phyloP scores from a whole-genome alignment of 108 stramenopile species.

The Pseudonitzschia delicatissima region DNA sequence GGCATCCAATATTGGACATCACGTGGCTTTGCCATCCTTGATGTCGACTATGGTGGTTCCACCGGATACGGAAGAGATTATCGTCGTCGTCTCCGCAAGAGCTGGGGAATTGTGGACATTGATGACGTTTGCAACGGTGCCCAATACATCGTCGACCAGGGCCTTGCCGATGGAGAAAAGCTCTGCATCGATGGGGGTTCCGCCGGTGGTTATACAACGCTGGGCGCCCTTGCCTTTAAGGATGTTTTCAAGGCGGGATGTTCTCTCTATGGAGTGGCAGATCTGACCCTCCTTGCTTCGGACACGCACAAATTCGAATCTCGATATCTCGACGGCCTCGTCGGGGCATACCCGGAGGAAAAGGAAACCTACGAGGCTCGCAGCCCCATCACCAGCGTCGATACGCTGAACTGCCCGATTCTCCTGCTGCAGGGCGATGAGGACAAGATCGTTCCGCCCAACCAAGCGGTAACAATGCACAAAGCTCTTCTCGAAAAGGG shows the following conservation, averaged over 20 bases:
- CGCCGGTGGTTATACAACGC: conserved; percentile 83
- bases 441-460: conserved; percentile 85
- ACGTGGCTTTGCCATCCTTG: conserved; percentile 80
- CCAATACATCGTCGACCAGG: conserved; percentile 52
- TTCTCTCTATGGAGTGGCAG: conserved; percentile 72
- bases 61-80: conserved; percentile 82
- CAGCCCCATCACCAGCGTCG: conserved; percentile 65
- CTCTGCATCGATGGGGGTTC: conserved; percentile 86
- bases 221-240: conserved; percentile 69
- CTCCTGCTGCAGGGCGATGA: conserved; percentile 76
- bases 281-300: conserved; percentile 65
- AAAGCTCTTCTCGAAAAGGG: conserved; percentile 59
- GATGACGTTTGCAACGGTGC: conserved; percentile 79
- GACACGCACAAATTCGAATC: conserved; percentile 88
- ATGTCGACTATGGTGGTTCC: conserved; percentile 82
- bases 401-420: conserved; percentile 71
- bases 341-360: conserved; percentile 59
- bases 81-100: conserved; percentile 51
- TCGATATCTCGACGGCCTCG: conserved; percentile 73
- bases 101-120: conserved; percentile 80
- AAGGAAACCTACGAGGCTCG: conserved; percentile 61
- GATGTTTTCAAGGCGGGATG: conserved; percentile 74
- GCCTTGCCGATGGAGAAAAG: conserved; percentile 53
- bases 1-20: conserved; percentile 80
- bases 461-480: conserved; percentile 81